These are phyloP conservation scores for Silene vulgaris DNA, from an alignment of 179 eudicot genomes.

Conservation along the genomic window DNA sequence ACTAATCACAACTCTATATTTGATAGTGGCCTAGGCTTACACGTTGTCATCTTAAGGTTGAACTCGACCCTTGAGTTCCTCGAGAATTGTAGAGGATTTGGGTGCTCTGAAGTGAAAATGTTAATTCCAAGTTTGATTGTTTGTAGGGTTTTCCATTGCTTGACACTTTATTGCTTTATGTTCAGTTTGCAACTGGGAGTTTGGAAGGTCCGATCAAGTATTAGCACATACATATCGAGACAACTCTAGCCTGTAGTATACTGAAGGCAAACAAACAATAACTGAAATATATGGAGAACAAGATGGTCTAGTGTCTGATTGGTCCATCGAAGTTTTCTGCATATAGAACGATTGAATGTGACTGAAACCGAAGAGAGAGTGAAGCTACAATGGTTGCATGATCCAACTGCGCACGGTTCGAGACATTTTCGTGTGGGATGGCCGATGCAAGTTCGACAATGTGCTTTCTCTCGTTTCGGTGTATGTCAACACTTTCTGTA, in stretches of 20 bases:
- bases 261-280: not conserved
- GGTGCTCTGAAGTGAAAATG: not conserved
- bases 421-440: too few species aligned
- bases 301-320: slow-evolving; percentile 11
- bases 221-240: slow-evolving; percentile 26
- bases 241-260: slow-evolving; percentile 2
- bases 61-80: too few species aligned
- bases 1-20: too few species aligned
- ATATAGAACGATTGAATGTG: not conserved
- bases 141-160: not conserved
- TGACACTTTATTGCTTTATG: slow-evolving; percentile 18
- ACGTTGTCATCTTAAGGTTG: too few species aligned
- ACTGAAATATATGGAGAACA: not conserved
- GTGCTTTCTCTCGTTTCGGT: too few species aligned
- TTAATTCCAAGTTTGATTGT: not conserved
- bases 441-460: too few species aligned
- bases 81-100: too few species aligned
- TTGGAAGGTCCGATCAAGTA: slow-evolving; percentile 85
- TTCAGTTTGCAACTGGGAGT: slow-evolving; percentile 77
- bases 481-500: too few species aligned
- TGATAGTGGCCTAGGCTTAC: too few species aligned
- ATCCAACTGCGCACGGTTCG: too few species aligned
- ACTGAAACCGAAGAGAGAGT: not conserved
- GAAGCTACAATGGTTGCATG: too few species aligned
- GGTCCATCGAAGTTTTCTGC: slow-evolving; percentile 10